Base-by-base conservation (phyloP, 257 asterid species). In the Plectranthus barbatus region DNA sequence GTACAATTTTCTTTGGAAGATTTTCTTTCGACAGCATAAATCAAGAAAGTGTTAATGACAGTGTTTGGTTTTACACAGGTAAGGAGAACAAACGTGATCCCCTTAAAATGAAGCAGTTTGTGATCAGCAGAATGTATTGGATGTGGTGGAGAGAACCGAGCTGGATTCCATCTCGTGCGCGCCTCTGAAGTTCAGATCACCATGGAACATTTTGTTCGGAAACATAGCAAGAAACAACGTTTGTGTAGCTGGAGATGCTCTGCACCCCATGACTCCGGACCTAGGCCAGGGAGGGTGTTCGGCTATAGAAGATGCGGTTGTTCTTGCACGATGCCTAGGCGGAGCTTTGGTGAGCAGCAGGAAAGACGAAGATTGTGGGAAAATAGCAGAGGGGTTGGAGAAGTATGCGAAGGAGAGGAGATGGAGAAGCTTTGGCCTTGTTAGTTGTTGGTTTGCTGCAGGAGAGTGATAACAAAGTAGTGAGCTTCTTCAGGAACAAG, bases 261-360 rank as follows among this genome's bases (percentile, higher is more conserved):
- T 85, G 66, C 96, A 88, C 74, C 96, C 96, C 9, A 81, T 88
- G 96, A 86, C 94, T 21, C 89, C 94, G 6, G 96, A 88, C 45
- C 11, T 85, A 37, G 95, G 90, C 5, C 96, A 88, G 66, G 96
- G 96, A 51, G 96, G 92, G 8, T 85, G 90, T 44, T 88, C 92
- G 5, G 80, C 95, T 0, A 44, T 88, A n/a, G 96, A 85, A 68
- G 95, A 84, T 40, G 65, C 85, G 17, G 47, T 86, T 0, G 73
- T 88, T 69, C 88, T 88, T 15, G 90, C 92, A 1, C 74, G 79
- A 68, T 86, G 90, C 66, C 70, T 88, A 1, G 83, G 67, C 2
- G 82, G 72, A 46, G 80, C 86, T 45, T 31, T 78, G 34, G 36
- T 9, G 41, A 5, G 17, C 0, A 9, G 20, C 17, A 49, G 1